A percentile compares a stretch with the other conserved stretches of the same genome.
phyloP scores from a whole-genome alignment of 2,329 filamentous ascomycete genomes.

The Myriosclerotinia scirpicola region DNA sequence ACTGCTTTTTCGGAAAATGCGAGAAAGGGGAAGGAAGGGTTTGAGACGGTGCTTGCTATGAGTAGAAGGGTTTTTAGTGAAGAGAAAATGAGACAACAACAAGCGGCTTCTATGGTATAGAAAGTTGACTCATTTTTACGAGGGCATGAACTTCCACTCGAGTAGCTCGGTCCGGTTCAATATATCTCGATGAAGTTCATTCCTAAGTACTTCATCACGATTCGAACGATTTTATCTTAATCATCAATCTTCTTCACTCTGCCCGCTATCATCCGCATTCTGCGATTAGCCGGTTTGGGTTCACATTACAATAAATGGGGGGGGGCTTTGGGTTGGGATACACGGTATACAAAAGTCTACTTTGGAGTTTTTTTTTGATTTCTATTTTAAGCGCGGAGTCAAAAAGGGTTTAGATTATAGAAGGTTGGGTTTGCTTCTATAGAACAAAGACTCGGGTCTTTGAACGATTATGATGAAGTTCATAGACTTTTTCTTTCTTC shows the following conservation, averaged over 20 bases:
- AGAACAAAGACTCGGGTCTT: background rate
- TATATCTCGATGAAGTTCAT: background rate
- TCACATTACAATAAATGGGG: background rate
- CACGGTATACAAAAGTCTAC: background rate
- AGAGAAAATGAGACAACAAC: conserved; percentile 65
- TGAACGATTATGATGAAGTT: background rate
- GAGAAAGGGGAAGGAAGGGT: conserved; percentile 84
- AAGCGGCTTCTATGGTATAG: conserved; percentile 24
- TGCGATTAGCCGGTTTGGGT: background rate
- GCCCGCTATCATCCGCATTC: no score
- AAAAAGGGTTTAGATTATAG: background rate
- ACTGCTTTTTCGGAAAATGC: conserved; percentile 91
- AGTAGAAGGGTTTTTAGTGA: conserved; percentile 88
- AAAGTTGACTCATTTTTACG: conserved; percentile 2
- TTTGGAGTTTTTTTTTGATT: background rate
- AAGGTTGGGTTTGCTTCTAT: background rate
- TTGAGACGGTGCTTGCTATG: conserved; percentile 92
- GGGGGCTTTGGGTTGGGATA: background rate
- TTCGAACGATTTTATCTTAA: background rate
- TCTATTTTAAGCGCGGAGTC: conserved; percentile 1
- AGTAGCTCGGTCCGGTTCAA: background rate
- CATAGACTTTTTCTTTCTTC: background rate
- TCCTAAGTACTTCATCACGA: background rate
- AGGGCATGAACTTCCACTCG: background rate
- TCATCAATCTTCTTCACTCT: background rate